Evolutionary conservation across 345 rosid species (phyloP), one percentile per base, ranked within the genome.

Genomic region (Cardamine chenopodiifolia): DNA sequence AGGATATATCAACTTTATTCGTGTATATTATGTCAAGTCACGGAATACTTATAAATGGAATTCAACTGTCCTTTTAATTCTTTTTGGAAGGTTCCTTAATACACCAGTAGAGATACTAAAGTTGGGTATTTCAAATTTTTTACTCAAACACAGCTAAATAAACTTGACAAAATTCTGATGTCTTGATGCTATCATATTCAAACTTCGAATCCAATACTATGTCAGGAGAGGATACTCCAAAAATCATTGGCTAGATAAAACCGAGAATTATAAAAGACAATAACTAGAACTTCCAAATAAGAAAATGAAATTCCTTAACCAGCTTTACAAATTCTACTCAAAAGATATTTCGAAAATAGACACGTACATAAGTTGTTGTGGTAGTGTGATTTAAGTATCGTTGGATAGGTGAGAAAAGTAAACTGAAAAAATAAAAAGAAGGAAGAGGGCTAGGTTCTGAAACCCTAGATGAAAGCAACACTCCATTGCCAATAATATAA

Each of bases 381-480:
- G 57, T 35, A 53, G 25, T 25, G 66, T 26, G 45, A 15, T 62
- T 23, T 25, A 62, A 4, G 35, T 34, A 9, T 34, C 7, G 61
- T 53, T 23, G 32, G 47, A 67, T 60, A 67, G 32, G 74, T 60
- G 62, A 58, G 68, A 68, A 60, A 68, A 62, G 49, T 59, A 68
- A 67, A 67, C 62, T 26, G 61, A 14, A 6, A 2, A 15, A 4
- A 26, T 7, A 35, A 32, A 31, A 1, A 37, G 10, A 68, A 68
- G 72, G 54, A 74, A 50, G 57, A 69, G 23, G 70, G 58, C 23
- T 76, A 76, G 80, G 78, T 3, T 44, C 75, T 76, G 80, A 77
- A 77, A 64, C 76, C 80, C 80, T 77, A 77, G 80, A 62, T 1
- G 76, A 77, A 70, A 37, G 80, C 66, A 77, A 77, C 59, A 55